Evolutionary conservation across 768 basidiomycete species (phyloP), one percentile per base, ranked within the genome.

Genomic region (Trametes elegans): DNA sequence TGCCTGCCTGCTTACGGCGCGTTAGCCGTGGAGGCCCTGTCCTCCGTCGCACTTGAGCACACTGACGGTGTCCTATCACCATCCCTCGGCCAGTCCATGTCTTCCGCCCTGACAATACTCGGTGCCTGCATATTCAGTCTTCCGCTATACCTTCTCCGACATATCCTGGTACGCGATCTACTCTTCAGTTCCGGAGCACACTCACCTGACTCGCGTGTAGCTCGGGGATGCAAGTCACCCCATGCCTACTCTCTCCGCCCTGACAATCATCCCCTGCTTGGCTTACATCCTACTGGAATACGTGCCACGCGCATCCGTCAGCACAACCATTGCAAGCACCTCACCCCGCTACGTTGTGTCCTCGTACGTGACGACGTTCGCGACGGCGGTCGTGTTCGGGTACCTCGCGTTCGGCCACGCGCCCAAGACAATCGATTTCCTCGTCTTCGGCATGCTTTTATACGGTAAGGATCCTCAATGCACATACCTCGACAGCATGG

Each of bases 1-100:
- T 73, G 75, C 43, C 57, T 83, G 24, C 85, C 84, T 3, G 87
- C 85, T 14, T 90, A 92, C 70, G 78, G 78, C 7, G 88, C 87
- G 3, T 67, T 90, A 10, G 57, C 78, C 14, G 61, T 85, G 2
- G 79, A 90, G 64, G 82, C 80, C 3, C 61, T 87, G 19, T 73
- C 81, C 3, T 83, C 87, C 0, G 80, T 71, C 53, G 83, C 79
- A 23, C 70, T 86, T 38, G 84, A 88, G 42, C 82, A 88, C 59
- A 83, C 86, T 4, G 71, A 81, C 39, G 72, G 77, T 41, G 74
- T 80, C 27, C 68, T 90, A 23, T 76, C 80, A 4, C 81, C 84
- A 19, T 79, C 79, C 3, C 67, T 88, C 18, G 84, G 80, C 24
- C 74, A 76, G 26, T 77, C 79, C 4, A 79, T 84, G 63, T 76